Base-by-base conservation (phyloP, 352 stramenopile genomes). In the Globisporangium viniferum region DNA sequence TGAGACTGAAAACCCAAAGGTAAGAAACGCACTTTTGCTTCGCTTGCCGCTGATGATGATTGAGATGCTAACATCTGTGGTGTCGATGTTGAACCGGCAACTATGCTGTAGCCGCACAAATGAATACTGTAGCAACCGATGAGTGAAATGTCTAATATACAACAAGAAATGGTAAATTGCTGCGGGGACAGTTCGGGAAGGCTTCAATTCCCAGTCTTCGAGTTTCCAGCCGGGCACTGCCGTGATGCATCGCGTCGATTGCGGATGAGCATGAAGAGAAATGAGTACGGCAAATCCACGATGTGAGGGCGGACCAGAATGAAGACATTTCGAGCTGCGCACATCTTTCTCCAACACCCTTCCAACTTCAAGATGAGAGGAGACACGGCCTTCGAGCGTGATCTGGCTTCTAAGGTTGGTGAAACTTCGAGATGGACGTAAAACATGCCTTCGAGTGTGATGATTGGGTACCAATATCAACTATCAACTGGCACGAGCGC, bases 141-240 rank as follows among this genome's bases (percentile, higher is more conserved):
- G 44, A 51, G 44, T 51, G 44, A 51, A 49, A 51, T 51, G 44
- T 51, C 44, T 51, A 51, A 51, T 51, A 51, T 51, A 51, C 44
- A 51, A 51, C 44, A 51, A 51, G 44, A 51, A 51, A 51, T 24
- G 44, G 44, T 24, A 51, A n/a, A 51, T 51, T 24, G 44, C 44
- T 51, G 44, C 44, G 44, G 44, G 22, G 44, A 51, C 15, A 51
- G 18, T 12, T 51, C 12, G 44, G 44, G 44, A 24, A 24, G 44
- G 44, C 18, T 24, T 22, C 44, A 51, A 24, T 24, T 12, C 6
- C 44, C 44, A 51, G 44, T 9, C 44, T 51, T 5, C 44, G 44
- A 24, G 44, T 51, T 51, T 49, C 44, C 44, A 12, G 44, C 7
- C 15, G 44, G 18, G 2, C 44, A 51, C 44, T 51, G 15, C 8